Evolutionary conservation across 2,329 filamentous ascomycete species (phyloP).

Genomic region (Thelonectria rubi): DNA sequence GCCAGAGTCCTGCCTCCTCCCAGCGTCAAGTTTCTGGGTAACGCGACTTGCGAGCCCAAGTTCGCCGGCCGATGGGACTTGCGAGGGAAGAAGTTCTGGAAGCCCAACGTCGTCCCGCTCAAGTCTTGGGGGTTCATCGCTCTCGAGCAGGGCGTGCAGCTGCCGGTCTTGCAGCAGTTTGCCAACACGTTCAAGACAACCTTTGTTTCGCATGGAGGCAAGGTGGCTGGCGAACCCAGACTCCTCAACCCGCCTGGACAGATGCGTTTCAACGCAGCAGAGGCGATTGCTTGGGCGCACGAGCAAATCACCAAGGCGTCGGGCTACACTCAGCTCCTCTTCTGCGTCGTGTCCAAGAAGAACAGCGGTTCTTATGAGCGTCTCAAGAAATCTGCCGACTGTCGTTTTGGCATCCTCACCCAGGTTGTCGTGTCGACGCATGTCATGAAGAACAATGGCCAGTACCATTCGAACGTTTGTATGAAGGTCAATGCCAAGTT

Average conservation of each 20-base stretch:
- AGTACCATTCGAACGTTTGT: conserved; percentile 92
- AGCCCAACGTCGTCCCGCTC: conserved; percentile 69
- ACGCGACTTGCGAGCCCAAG: conserved; percentile 66
- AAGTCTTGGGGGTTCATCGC: conserved; percentile 79
- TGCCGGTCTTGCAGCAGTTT: conserved; percentile 47
- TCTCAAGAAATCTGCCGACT: conserved; percentile 90
- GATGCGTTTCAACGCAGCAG: conserved; percentile 54
- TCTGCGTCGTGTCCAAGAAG: conserved; percentile 79
- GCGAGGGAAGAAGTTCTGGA: conserved; percentile 77
- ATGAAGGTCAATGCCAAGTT: conserved; percentile 99
- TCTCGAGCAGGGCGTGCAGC: conserved; percentile 63
- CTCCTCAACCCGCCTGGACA: conserved; percentile 47
- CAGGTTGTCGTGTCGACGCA: conserved; percentile 82
- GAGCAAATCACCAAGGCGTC: conserved; percentile 62
- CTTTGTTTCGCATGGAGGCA: conserved; percentile 62
- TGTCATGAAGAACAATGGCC: conserved; percentile 73
- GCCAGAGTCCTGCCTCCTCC: conserved; percentile 78
- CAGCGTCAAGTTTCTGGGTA: conserved; percentile 70
- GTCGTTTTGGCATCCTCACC: conserved; percentile 81
- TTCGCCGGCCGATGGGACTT: conserved; percentile 86
- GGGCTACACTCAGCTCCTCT: conserved; percentile 75
- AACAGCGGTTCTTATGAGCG: conserved; percentile 79
- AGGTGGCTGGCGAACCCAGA: conserved; percentile 47
- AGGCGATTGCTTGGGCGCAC: conserved; percentile 57
- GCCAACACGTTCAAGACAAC: conserved; percentile 54